A percentile compares a stretch with the other conserved stretches of the same genome.
These are phyloP conservation scores for Bidens hawaiensis DNA, from an alignment of 140 eudicot species.

Conservation along the genomic window DNA sequence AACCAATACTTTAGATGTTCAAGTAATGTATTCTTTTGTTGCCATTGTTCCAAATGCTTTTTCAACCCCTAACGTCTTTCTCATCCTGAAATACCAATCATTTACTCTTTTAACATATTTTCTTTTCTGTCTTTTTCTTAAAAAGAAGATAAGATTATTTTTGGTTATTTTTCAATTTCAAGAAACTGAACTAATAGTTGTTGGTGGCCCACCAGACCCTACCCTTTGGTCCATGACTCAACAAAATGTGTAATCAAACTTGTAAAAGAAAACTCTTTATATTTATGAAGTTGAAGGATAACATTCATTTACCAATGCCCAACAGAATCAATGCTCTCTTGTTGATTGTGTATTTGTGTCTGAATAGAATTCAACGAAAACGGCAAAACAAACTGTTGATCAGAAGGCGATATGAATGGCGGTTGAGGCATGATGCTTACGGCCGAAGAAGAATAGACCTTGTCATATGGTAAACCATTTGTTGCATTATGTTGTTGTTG, in stretches of 20 bases:
- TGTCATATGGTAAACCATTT: conserved; percentile 25
- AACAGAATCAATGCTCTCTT: conserved; percentile 46
- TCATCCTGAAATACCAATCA: neutral
- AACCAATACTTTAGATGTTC: neutral
- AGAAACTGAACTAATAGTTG: neutral
- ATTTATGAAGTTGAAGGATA: conserved; percentile 21
- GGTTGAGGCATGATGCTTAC: conserved; percentile 43
- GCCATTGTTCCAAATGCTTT: neutral
- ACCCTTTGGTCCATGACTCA: neutral
- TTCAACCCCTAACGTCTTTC: neutral
- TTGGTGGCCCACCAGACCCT: neutral
- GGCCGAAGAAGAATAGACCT: conserved; percentile 40
- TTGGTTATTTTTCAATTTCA: neutral
- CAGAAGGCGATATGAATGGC: conserved; percentile 27
- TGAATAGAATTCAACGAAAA: conserved; percentile 46
- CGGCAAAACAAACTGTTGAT: conserved; percentile 39
- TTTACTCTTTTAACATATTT: neutral
- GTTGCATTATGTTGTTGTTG: conserved; percentile 36
- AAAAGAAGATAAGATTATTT: neutral
- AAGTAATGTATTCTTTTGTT: too few relatives aligned
- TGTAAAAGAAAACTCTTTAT: conserved; percentile 2
- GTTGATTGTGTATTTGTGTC: conserved; percentile 43
- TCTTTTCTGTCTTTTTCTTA: neutral
- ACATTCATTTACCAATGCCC: conserved; percentile 48
- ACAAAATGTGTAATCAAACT: neutral